Evolutionary conservation across 176 grass and related monocot genomes (phyloP), one percentile per base, ranked within the genome.

Genomic region (Oropetium thomaeum): DNA sequence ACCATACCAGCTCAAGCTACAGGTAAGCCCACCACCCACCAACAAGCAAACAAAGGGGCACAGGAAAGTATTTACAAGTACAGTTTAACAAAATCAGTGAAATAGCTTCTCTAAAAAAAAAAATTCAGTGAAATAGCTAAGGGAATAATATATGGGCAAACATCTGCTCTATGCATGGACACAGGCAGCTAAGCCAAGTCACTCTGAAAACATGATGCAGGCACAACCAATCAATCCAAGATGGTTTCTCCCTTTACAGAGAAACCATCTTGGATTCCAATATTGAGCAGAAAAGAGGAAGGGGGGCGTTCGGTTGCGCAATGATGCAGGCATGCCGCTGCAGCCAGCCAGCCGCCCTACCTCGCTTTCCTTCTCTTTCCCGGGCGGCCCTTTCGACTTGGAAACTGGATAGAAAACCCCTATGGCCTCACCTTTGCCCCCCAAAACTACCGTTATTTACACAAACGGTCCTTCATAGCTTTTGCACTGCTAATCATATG

Each of bases 351-450:
- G n/a, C 37, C 7, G 31, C 32, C 8, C 17, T 22, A 53, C 43
- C 43, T 58, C 54, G 10, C 25, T 51, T 26, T 30, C 58, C 42
- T 38, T 45, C 45, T 23, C 73, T 38, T 77, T 78, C 49, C 51
- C 85, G 80, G 73, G 80, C 42, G n/a, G 9, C 52, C 7, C 74
- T 87, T 87, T 87, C 74, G 85, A 87, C 79, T 78, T 83, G 74
- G 49, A 65, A 72, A 73, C 65, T 64, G 55, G 52, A 45, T 70
- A 61, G 57, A 79, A 81, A 80, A 67, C 29, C 33, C 17, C 59
- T 44, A 34, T 11, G 54, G 40, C 37, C 44, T 60, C 51, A 27
- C 65, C 58, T 27, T 58, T 57, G 65, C 41, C 33, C 38, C 71
- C 65, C 16, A 23, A 8, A 77, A 48, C 17, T 77, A 40, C 2